Conservation (phyloP, 371 early-diverging fungal species). For the Apophysomyces elegans region DNA sequence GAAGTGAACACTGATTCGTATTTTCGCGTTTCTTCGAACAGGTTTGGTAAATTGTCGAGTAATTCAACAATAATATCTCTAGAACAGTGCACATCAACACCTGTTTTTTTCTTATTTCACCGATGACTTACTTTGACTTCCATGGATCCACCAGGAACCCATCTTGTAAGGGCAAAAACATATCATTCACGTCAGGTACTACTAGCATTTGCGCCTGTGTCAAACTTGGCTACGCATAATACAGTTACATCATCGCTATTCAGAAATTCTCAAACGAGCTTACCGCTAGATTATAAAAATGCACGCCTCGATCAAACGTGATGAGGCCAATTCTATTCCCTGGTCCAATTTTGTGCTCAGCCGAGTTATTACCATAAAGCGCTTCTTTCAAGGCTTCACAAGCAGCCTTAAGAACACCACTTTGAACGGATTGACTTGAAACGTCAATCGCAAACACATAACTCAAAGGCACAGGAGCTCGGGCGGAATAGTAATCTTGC, state of each 20-base stretch:
- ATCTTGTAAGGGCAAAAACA: conserved; percentile 92
- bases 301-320: conserved; percentile 89
- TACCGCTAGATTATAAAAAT: conserved; percentile 93
- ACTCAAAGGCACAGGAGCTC: conserved; percentile 72
- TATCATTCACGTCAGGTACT: conserved; percentile 90
- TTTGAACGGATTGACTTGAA: conserved; percentile 83
- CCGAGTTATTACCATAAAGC: conserved; percentile 59
- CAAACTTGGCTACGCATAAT: conserved; percentile 56
- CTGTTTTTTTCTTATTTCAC: neutral
- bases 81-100: neutral
- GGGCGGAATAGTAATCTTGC: conserved; percentile 66
- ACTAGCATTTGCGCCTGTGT: conserved; percentile 96
- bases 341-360: conserved; percentile 47
- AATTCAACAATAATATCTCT: conserved; percentile 83
- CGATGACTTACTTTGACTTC: conserved; percentile 62
- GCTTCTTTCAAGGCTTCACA: conserved; percentile 75
- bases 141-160: conserved; percentile 90
- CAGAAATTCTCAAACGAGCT: conserved; percentile 12
- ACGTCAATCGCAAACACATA: conserved; percentile 97
- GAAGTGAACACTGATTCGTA: conserved; percentile 88
- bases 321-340: conserved; percentile 80
- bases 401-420: conserved; percentile 76
- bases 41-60: conserved; percentile 78
- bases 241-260: neutral
- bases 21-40: conserved; percentile 82